Conservation (phyloP, 2,329 filamentous ascomycete species). For the Colletotrichum somersetense region DNA sequence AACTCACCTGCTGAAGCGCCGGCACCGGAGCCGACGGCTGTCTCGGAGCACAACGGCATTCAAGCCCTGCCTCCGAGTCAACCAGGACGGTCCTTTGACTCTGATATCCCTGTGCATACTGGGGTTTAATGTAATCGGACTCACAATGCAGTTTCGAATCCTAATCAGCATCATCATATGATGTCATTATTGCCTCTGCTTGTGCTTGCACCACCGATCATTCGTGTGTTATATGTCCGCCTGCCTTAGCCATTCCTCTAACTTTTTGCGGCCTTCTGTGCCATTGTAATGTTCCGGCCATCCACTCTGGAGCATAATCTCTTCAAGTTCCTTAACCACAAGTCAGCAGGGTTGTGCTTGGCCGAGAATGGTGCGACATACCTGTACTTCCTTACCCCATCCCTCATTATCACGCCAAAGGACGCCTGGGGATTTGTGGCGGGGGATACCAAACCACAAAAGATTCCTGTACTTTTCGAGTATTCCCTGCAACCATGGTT, state of each 20-base stretch:
- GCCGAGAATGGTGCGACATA: neutral
- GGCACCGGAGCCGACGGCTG: conserved; percentile 1
- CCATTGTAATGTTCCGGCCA: neutral
- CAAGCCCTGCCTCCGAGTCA: conserved; percentile 1
- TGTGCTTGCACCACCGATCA: neutral
- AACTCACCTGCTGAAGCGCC: conserved; percentile 13
- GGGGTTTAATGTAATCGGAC: neutral
- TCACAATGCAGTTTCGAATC: neutral
- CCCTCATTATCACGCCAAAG: neutral
- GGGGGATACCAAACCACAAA: conserved; percentile 1
- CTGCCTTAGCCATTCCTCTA: neutral
- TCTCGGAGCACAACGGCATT: neutral
- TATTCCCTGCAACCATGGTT: neutral
- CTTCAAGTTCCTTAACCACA: neutral
- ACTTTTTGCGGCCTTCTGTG: neutral
- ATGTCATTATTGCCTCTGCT: neutral
- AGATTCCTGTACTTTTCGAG: neutral
- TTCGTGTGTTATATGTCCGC: neutral
- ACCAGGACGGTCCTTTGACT: conserved; percentile 8
- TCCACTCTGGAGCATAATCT: neutral
- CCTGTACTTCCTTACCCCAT: neutral
- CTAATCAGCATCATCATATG: neutral
- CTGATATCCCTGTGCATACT: conserved; percentile 7
- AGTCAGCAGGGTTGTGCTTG: neutral
- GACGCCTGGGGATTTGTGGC: conserved; percentile 1